phyloP scores from a whole-genome alignment of 169 alveolate genomes.

The Plasmodium inui region DNA sequence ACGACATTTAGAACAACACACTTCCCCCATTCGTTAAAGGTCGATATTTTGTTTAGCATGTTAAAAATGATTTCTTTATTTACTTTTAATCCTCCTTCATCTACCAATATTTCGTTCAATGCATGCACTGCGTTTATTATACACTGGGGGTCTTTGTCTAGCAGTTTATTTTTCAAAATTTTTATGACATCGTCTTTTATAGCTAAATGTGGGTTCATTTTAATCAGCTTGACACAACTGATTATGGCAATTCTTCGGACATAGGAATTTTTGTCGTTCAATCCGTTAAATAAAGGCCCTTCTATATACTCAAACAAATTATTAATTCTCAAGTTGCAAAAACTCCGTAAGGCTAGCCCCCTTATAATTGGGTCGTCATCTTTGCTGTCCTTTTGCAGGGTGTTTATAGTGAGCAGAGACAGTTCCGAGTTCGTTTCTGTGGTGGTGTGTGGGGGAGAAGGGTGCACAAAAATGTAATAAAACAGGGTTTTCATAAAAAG shows the following conservation, averaged over 20 bases:
- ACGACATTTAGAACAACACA: constrained; percentile 93
- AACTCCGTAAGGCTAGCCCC: constrained; percentile 97
- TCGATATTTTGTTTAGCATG: constrained; percentile 82
- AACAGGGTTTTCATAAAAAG: neutral
- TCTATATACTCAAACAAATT: constrained; percentile 74
- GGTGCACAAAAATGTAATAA: neutral
- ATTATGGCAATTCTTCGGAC: constrained; percentile 97
- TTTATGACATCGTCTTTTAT: constrained; percentile 69
- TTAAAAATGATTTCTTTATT: constrained; percentile 90
- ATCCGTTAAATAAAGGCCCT: constrained; percentile 83
- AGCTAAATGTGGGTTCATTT: constrained; percentile 64
- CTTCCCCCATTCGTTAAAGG: constrained; percentile 98
- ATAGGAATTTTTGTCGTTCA: constrained; percentile 94
- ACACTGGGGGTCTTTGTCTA: constrained; percentile 92
- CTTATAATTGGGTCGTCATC: constrained; percentile 97
- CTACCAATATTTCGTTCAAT: constrained; percentile 93
- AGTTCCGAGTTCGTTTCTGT: constrained; percentile 96
- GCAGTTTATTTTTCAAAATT: constrained; percentile 80
- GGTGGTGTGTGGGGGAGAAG: neutral
- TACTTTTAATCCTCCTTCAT: constrained; percentile 94
- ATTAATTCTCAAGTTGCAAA: constrained; percentile 94
- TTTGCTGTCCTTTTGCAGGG: constrained; percentile 96
- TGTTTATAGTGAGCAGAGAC: constrained; percentile 97
- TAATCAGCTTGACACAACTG: constrained; percentile 85
- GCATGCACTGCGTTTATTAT: constrained; percentile 93